Evolutionary conservation across 2,329 filamentous ascomycete genomes (phyloP), one percentile per base, ranked within the genome.

Genomic region (Aschersonia sp.): DNA sequence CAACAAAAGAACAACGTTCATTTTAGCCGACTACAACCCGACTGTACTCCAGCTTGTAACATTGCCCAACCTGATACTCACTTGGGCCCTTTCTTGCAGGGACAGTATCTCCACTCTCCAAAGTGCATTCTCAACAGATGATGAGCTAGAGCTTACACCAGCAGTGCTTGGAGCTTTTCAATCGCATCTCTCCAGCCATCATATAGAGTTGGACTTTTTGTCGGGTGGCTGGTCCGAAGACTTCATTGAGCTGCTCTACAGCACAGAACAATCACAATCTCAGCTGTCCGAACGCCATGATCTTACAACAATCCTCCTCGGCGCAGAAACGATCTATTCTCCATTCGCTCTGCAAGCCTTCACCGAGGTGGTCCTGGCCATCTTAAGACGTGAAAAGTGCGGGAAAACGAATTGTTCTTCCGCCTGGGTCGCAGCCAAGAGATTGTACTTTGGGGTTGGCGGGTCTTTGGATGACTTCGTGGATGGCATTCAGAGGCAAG

Each of bases 271-370:
- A 48, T 50, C 7, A 41, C 50, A 22, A 49, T 47, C 46, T 30
- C 12, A 11, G 7, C 30, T 42, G 40, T 22, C 40, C 7, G 29
- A 9, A 14, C 12, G 8, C 6, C 41, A 6, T 10, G 54, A 1
- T 22, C 55, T n/a, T 5, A 45, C 48, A 42, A 73, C 71, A 11
- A 63, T 85, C 2, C 66, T 89, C 5, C 66, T 92, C 2, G 86
- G 81, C 1, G 83, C 85, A 1, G 86, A 92, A 63, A 92, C 86
- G 0, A 90, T 92, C 43, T 92, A 92, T 64, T 87, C 81, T 2
- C 85, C 84, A 0, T 79, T 80, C 49, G 81, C 83, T 0, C 72
- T 88, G 29, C 67, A 69, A 37, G 73, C 78, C 0, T 92, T 90
- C 58, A 77, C 81, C 1, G 76, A 83, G 40, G 79, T 80, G 5